These are phyloP conservation scores for Groenewaldozyma auringiensis DNA, from an alignment of 1,139 yeast species.

Conservation along the genomic window DNA sequence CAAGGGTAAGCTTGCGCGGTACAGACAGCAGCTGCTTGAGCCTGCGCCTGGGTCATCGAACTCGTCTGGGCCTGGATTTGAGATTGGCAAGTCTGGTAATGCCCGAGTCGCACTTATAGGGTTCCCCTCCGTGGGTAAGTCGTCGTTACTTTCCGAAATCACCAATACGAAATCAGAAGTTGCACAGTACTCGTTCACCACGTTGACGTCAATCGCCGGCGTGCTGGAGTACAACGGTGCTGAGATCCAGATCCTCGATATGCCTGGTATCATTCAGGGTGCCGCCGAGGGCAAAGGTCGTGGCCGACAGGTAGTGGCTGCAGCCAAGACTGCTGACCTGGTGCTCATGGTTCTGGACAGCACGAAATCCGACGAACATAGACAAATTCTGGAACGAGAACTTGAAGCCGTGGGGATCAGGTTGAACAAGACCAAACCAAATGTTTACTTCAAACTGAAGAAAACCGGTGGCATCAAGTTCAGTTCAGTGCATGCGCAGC, in stretches of 20 bases:
- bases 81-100: slow-evolving; percentile 92
- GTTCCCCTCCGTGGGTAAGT: slow-evolving; percentile 96
- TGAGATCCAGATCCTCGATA: slow-evolving; percentile 89
- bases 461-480: slow-evolving; percentile 89
- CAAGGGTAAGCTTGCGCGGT: slow-evolving; percentile 92
- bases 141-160: slow-evolving; percentile 74
- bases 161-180: slow-evolving; percentile 93
- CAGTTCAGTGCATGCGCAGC: slow-evolving; percentile 64
- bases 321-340: slow-evolving; percentile 90
- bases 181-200: slow-evolving; percentile 92
- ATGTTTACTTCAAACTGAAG: slow-evolving; percentile 68
- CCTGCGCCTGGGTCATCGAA: slow-evolving; percentile 74
- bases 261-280: slow-evolving; percentile 95
- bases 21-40: slow-evolving; percentile 82
- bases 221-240: slow-evolving; percentile 93
- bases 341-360: slow-evolving; percentile 93
- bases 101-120: slow-evolving; percentile 94
- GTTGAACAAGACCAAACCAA: slow-evolving; percentile 73
- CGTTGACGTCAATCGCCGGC: slow-evolving; percentile 94
- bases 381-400: slow-evolving; percentile 79
- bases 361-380: slow-evolving; percentile 83
- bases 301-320: slow-evolving; percentile 94
- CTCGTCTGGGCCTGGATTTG: slow-evolving; percentile 86
- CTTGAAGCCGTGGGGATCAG: slow-evolving; percentile 92
- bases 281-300: slow-evolving; percentile 97